Percentiles rank a stretch among this genome's conserved stretches.
Conservation (phyloP, 768 basidiomycete species). For the Paxillus involutus region DNA sequence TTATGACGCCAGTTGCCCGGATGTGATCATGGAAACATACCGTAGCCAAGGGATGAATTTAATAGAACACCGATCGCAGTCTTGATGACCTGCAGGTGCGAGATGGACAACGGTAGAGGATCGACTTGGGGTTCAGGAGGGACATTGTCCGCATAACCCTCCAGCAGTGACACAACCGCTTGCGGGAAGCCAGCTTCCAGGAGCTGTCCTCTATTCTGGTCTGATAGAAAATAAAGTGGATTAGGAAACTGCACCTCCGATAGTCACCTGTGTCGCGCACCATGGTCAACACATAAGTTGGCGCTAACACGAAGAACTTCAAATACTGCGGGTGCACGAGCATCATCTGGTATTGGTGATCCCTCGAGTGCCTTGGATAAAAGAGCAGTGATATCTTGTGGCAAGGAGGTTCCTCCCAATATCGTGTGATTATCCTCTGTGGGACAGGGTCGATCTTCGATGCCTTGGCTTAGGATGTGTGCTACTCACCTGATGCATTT, state of each 20-base stretch:
- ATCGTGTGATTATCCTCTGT: constrained; percentile 70
- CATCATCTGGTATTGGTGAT: constrained; percentile 41
- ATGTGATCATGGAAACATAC: constrained; percentile 39
- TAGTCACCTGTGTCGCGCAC: constrained; percentile 36
- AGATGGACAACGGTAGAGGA: constrained; percentile 52
- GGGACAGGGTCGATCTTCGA: constrained; percentile 17
- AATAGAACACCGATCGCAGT: constrained; percentile 78
- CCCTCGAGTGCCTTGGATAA: constrained; percentile 55
- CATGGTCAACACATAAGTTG: constrained; percentile 84
- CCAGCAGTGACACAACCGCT: constrained; percentile 62
- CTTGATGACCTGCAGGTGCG: constrained; percentile 71
- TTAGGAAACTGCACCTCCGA: constrained; percentile 3
- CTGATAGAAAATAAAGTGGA: constrained; percentile 35
- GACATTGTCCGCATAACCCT: constrained; percentile 55
- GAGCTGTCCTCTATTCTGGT: constrained; percentile 71
- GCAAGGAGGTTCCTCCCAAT: constrained; percentile 65
- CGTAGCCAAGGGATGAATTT: constrained; percentile 76
- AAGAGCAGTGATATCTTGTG: constrained; percentile 62
- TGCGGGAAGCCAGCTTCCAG: constrained; percentile 73
- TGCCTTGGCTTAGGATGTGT: not conserved
- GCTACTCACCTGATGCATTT: constrained; percentile 47
- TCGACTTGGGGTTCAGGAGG: constrained; percentile 36
- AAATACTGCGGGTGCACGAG: constrained; percentile 51
- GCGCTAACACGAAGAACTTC: constrained; percentile 79
- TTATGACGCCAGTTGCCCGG: constrained; percentile 2